A percentile compares a stretch with the other conserved stretches of the same genome.
Conservation (phyloP, 192 early-diverging fungal genomes). For the Fimicolochytrium jonesii region DNA sequence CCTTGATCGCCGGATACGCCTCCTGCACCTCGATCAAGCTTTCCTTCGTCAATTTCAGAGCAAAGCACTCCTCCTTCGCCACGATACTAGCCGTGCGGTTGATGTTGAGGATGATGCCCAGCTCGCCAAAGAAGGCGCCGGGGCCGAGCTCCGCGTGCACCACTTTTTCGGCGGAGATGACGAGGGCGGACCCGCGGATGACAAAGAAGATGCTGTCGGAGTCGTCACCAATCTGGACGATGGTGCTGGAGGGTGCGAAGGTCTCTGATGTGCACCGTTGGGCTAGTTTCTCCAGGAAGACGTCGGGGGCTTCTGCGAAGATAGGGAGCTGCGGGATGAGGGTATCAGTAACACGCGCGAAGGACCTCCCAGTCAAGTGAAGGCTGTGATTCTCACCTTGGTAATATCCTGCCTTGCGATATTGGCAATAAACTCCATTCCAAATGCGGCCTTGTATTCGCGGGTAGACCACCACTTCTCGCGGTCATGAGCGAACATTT, state of each 20-base stretch:
- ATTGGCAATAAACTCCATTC: constrained; percentile 42
- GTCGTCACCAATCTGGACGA: constrained; percentile 40
- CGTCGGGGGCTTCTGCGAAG: constrained; percentile 29
- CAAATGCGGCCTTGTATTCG: constrained; percentile 28
- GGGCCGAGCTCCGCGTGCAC: constrained; percentile 46
- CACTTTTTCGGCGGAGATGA: constrained; percentile 25
- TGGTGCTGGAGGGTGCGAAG: constrained; percentile 12
- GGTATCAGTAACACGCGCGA: constrained; percentile 3
- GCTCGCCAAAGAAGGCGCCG: constrained; percentile 52
- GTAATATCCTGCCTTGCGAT: constrained; percentile 38
- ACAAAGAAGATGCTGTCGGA: constrained; percentile 46
- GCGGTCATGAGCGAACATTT: constrained; percentile 19
- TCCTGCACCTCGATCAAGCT: constrained; percentile 28
- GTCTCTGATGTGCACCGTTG: constrained; percentile 27
- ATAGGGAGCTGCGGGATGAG: constrained; percentile 28
- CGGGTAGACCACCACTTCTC: constrained; percentile 24
- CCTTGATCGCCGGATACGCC: constrained; percentile 37
- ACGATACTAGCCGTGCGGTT: constrained; percentile 41
- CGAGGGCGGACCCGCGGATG: constrained; percentile 38
- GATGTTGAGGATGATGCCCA: constrained; percentile 47
- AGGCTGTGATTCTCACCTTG: constrained; percentile 22
- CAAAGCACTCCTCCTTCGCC: constrained; percentile 41
- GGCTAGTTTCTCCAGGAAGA: constrained; percentile 37
- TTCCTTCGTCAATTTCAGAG: constrained; percentile 41
- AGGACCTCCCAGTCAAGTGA: too few species aligned